Evolutionary conservation across 495 filamentous ascomycete species (phyloP), one percentile per base, ranked within the genome.

Genomic region (Astrocystis sublimbata): DNA sequence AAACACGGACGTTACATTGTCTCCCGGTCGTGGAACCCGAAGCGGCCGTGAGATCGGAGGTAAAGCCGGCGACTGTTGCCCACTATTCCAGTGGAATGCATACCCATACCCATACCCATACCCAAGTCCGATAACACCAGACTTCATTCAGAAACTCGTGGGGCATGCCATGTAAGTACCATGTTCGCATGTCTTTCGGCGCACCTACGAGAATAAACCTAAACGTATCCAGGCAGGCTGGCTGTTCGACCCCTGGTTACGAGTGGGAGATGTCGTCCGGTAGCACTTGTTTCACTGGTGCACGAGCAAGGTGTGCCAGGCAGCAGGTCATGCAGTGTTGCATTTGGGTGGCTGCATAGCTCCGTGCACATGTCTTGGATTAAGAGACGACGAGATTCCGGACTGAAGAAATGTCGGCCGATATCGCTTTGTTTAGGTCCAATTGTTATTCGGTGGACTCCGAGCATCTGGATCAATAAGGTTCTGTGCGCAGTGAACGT

Each of bases 1-100:
- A 12, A 51, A 59, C 19, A 47, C 51, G 51, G 58, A 65, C 6
- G 65, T 62, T 52, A 53, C 47, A 47, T 43, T 36, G 19, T 41
- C n/a, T 35, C 46, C 46, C 54, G 50, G 61, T 64, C 38, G 52
- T 46, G 49, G 21, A 33, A 33, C 49, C 38, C 60, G 31, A 51
- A 26, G 30, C 60, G 38, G 60, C 41, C 51, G 35, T 56, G 19
- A 21, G 2, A 42, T 56, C 47, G 52, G 58, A 36, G 58, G 58
- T 15, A 30, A 56, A n/a, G 31, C 36, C 46, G 47, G 47, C 47
- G 43, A 17, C 33, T 19, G 38, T 8, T 60, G 5, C 30, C 57
- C 41, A 4, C 42, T 60, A 47, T 45, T 10, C 8, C n/a, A n/a
- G n/a, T n/a, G n/a, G n/a, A n/a, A n/a, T n/a, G n/a, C n/a, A n/a